Conservation (phyloP, 108 stramenopile species). For the Conticribra weissflogii region DNA sequence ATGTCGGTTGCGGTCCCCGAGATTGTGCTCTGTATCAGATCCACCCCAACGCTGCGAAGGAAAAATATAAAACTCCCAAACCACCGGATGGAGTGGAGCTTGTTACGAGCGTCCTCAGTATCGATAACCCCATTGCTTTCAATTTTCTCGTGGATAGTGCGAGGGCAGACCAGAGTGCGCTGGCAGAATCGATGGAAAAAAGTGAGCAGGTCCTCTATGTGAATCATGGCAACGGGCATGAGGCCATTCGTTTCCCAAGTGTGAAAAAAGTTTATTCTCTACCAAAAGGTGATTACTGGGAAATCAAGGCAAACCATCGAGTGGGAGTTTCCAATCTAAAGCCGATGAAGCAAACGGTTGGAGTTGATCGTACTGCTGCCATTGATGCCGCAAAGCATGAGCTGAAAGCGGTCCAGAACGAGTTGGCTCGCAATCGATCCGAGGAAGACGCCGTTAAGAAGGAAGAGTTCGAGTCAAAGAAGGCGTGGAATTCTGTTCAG, state of each 20-base stretch:
- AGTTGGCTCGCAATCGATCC: slow-evolving; percentile 67
- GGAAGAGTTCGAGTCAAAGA: slow-evolving; percentile 21
- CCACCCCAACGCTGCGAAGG: slow-evolving; percentile 38
- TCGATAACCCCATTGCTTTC: slow-evolving; percentile 78
- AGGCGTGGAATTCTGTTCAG: slow-evolving; percentile 39
- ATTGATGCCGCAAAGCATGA: slow-evolving; percentile 66
- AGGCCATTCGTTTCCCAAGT: slow-evolving; percentile 57
- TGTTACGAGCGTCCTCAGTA: slow-evolving; percentile 61
- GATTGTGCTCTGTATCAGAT: slow-evolving; percentile 72
- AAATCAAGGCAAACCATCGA: slow-evolving; percentile 45
- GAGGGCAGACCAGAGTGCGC: slow-evolving; percentile 68
- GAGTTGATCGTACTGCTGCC: slow-evolving; percentile 69
- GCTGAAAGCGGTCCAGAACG: slow-evolving; percentile 45
- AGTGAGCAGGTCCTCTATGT: slow-evolving; percentile 60
- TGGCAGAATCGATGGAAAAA: slow-evolving; percentile 60
- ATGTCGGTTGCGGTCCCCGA: slow-evolving; percentile 56
- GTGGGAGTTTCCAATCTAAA: slow-evolving; percentile 60
- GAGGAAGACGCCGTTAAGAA: slow-evolving; percentile 43
- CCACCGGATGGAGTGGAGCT: slow-evolving; percentile 76
- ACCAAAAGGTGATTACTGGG: slow-evolving; percentile 80
- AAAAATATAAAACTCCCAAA: slow-evolving; percentile 56
- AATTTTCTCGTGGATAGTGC: slow-evolving; percentile 78
- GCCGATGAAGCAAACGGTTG: slow-evolving; percentile 63
- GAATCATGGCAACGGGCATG: slow-evolving; percentile 44
- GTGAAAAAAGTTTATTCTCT: slow-evolving; percentile 73